Evolutionary conservation across 306 rosid species (phyloP).

Genomic region (Glycine latifolia): DNA sequence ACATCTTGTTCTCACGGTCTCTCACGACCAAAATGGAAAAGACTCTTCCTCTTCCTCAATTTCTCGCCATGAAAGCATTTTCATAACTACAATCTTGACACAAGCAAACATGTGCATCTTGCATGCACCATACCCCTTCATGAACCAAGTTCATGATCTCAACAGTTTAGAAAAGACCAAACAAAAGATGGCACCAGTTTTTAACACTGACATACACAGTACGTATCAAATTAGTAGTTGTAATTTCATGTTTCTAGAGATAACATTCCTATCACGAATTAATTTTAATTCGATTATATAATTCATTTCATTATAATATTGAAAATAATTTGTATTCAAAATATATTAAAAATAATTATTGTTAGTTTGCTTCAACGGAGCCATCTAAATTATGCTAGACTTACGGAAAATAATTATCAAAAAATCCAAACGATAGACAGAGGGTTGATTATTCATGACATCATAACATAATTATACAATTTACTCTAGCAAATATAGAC

Average conservation of each 20-base stretch:
- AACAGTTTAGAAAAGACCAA: too few relatives aligned
- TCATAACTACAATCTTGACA: too few relatives aligned
- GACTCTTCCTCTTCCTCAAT: too few relatives aligned
- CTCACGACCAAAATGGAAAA: too few relatives aligned
- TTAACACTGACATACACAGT: too few relatives aligned
- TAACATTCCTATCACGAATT: neutral
- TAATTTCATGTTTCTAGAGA: neutral
- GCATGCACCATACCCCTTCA: too few relatives aligned
- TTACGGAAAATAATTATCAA: neutral
- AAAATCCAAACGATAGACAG: neutral
- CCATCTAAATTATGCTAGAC: neutral
- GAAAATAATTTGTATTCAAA: neutral
- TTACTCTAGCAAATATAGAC: neutral
- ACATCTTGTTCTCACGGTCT: too few relatives aligned
- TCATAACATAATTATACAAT: constrained; percentile 3
- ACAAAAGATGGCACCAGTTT: too few relatives aligned
- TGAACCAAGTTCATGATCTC: too few relatives aligned
- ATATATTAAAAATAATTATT: neutral
- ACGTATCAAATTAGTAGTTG: too few relatives aligned
- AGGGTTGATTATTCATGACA: neutral
- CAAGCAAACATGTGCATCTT: too few relatives aligned
- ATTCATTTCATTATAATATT: neutral
- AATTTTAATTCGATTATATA: neutral
- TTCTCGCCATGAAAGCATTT: too few relatives aligned
- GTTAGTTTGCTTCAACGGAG: neutral